phyloP scores from a whole-genome alignment of 2,329 filamentous ascomycete species.

The Byssoonygena ceratinophila region DNA sequence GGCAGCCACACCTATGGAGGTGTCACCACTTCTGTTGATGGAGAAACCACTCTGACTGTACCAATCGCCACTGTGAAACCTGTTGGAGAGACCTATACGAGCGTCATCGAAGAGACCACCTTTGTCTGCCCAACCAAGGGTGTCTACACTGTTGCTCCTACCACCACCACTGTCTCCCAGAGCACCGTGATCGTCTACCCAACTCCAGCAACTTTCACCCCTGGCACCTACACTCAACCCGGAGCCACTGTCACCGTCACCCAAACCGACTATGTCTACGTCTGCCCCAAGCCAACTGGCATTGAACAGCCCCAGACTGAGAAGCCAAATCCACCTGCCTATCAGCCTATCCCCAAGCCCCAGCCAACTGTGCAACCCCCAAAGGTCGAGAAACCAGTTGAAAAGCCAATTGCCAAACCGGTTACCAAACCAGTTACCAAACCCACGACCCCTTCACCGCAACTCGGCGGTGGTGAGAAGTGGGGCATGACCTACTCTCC shows the following conservation, averaged over 20 bases:
- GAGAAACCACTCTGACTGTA: conserved; percentile 57
- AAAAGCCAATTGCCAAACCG: conserved; percentile 20
- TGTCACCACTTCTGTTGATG: conserved; percentile 59
- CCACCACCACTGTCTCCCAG: conserved; percentile 49
- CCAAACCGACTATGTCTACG: conserved; percentile 56
- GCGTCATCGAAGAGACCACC: conserved; percentile 57
- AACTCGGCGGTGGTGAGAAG: conserved; percentile 34
- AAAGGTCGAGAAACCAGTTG: neutral
- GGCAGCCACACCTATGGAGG: conserved; percentile 62
- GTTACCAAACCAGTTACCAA: conserved; percentile 19
- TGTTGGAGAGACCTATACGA: conserved; percentile 49
- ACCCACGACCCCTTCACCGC: conserved; percentile 17
- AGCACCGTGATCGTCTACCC: conserved; percentile 52
- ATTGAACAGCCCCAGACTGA: conserved; percentile 18
- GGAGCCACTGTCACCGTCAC: conserved; percentile 58
- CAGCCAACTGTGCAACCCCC: neutral
- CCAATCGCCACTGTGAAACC: conserved; percentile 58
- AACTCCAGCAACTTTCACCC: conserved; percentile 51
- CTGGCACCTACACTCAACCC: conserved; percentile 63
- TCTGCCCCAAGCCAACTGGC: conserved; percentile 56
- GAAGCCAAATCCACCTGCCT: conserved; percentile 14
- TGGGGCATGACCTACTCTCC: conserved; percentile 75
- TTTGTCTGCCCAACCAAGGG: conserved; percentile 63
- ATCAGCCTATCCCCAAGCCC: neutral
- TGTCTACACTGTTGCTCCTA: conserved; percentile 64